Evolutionary conservation across 768 basidiomycete genomes (phyloP).

Genomic region (Mycena latifolia): DNA sequence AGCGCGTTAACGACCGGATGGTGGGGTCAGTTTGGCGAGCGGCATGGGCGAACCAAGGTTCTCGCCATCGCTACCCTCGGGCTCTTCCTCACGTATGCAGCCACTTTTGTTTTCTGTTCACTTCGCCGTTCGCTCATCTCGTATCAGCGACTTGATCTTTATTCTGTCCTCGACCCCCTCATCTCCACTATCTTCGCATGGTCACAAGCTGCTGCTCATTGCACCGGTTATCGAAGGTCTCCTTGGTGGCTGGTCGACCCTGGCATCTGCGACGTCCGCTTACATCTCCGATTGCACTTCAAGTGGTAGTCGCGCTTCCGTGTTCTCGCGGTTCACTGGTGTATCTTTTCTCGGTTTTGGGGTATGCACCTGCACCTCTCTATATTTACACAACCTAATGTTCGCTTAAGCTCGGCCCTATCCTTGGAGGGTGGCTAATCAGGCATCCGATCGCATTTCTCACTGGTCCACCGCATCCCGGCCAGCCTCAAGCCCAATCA

Average conservation of each 20-base stretch:
- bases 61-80: conserved; percentile 80
- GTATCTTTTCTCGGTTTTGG: conserved; percentile 85
- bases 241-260: conserved; percentile 85
- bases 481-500: conserved; percentile 38
- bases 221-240: conserved; percentile 88
- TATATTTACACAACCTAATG: neutral
- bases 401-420: conserved; percentile 70
- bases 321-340: conserved; percentile 82
- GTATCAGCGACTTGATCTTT: conserved; percentile 81
- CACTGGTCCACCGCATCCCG: conserved; percentile 31
- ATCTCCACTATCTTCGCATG: conserved; percentile 72
- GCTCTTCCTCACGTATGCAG: conserved; percentile 53
- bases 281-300: conserved; percentile 90
- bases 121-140: conserved; percentile 16
- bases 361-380: conserved; percentile 14
- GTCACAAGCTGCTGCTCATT: conserved; percentile 84
- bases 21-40: conserved; percentile 91
- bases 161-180: conserved; percentile 85
- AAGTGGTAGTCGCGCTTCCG: conserved; percentile 79
- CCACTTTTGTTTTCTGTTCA: conserved; percentile 35
- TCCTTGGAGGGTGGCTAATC: conserved; percentile 71
- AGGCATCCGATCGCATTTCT: conserved; percentile 48
- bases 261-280: conserved; percentile 83
- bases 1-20: conserved; percentile 89
- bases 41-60: conserved; percentile 82